These are phyloP conservation scores for Sedum album DNA, from an alignment of 164 flowering plant genomes.

Conservation along the genomic window DNA sequence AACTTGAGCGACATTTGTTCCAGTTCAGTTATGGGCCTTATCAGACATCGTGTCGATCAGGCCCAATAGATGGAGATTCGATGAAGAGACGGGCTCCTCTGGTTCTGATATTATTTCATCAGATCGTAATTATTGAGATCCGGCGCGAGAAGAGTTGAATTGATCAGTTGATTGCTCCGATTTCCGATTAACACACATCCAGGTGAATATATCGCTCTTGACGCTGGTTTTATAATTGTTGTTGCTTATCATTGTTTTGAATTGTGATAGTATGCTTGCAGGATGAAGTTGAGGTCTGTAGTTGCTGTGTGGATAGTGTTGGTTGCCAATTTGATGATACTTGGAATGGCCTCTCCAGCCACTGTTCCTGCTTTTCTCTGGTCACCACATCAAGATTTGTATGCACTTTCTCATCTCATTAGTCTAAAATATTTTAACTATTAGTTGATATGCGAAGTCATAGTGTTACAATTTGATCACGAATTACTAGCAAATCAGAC, in stretches of 20 bases:
- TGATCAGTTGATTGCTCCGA: neutral
- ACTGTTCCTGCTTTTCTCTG: conserved; percentile 64
- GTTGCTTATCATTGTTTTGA: too few relatives aligned
- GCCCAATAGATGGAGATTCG: neutral
- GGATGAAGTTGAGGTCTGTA: neutral
- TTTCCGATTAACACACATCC: neutral
- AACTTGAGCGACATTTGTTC: too few relatives aligned
- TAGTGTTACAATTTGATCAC: too few relatives aligned
- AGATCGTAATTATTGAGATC: conserved; percentile 1
- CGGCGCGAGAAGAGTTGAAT: neutral
- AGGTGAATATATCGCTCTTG: too few relatives aligned
- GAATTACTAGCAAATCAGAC: too few relatives aligned
- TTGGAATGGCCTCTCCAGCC: conserved; percentile 12
- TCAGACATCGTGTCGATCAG: too few relatives aligned
- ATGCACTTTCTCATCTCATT: conserved; percentile 2
- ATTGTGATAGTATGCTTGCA: neutral
- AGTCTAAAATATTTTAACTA: too few relatives aligned
- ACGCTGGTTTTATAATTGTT: too few relatives aligned
- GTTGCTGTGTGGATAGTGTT: neutral
- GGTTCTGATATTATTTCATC: neutral
- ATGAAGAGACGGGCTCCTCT: neutral
- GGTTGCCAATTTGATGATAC: neutral
- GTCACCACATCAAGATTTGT: conserved; percentile 40
- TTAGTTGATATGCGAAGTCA: neutral
- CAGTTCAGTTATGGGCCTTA: too few relatives aligned